Evolutionary conservation across 441 rosid species (phyloP).

Genomic region (Raphanus hybrid): DNA sequence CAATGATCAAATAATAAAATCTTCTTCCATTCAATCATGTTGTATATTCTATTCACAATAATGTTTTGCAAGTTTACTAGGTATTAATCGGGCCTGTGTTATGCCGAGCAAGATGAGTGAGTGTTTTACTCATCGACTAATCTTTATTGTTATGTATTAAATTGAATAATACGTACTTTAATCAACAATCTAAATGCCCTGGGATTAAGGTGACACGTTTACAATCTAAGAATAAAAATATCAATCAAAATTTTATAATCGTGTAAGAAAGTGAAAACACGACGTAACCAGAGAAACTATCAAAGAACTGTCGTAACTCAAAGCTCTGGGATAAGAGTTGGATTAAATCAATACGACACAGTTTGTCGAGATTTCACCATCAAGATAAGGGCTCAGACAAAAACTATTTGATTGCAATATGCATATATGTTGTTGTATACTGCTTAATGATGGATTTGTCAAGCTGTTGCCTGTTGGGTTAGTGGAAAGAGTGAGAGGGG

Average conservation of each 20-base stretch:
- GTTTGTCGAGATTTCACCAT: conserved; percentile 19
- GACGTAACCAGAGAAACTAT: neutral
- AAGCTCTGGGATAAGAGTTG: neutral
- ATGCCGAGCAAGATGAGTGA: neutral
- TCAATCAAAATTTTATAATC: neutral
- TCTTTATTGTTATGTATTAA: neutral
- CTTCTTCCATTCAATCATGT: conserved; percentile 18
- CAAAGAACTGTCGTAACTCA: neutral
- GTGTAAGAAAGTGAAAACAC: neutral
- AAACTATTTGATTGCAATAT: conserved; percentile 11
- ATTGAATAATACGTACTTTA: neutral
- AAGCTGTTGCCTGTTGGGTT: conserved; percentile 37
- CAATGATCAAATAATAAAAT: conserved; percentile 22
- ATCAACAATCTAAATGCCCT: neutral
- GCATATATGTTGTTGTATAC: conserved; percentile 6
- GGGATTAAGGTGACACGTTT: neutral
- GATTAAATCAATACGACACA: neutral
- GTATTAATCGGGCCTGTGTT: neutral
- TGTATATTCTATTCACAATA: neutral
- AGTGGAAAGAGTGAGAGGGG: conserved; percentile 32
- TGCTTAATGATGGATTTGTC: conserved; percentile 23
- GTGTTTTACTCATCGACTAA: neutral
- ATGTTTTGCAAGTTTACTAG: neutral
- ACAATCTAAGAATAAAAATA: neutral
- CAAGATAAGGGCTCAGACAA: conserved; percentile 24